These are phyloP conservation scores for Xylariales sp. DNA, from an alignment of 2,329 filamentous ascomycete genomes.

Conservation along the genomic window DNA sequence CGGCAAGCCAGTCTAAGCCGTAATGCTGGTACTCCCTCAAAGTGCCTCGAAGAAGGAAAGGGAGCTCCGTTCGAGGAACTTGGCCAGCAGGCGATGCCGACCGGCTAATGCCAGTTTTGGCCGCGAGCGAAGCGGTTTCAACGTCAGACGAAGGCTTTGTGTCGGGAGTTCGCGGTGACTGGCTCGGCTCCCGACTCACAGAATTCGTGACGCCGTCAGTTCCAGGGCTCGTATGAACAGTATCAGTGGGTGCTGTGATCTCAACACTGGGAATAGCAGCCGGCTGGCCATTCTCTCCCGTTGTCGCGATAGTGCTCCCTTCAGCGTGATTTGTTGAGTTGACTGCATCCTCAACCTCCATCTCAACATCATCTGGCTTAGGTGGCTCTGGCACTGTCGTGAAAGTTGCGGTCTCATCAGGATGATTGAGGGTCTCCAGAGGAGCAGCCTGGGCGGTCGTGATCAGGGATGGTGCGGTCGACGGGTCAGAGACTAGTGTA, in stretches of 20 bases:
- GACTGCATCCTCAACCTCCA: constrained; percentile 17
- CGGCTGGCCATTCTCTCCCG: neutral
- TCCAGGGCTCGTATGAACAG: constrained; percentile 33
- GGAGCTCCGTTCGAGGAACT: constrained; percentile 64
- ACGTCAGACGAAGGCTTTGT: constrained; percentile 47
- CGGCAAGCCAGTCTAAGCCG: constrained; percentile 95
- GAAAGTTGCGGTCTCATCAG: constrained; percentile 12
- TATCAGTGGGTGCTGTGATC: constrained; percentile 14
- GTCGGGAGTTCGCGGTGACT: constrained; percentile 45
- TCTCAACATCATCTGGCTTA: constrained; percentile 16
- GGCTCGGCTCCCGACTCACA: constrained; percentile 39
- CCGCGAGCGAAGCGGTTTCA: constrained; percentile 35
- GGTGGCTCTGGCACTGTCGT: constrained; percentile 12
- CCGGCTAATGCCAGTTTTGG: constrained; percentile 28
- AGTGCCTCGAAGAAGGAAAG: constrained; percentile 79
- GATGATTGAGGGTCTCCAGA: constrained; percentile 13
- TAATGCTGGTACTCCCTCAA: constrained; percentile 95
- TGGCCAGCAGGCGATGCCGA: constrained; percentile 30
- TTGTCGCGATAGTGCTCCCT: constrained; percentile 2
- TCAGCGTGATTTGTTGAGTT: constrained; percentile 13
- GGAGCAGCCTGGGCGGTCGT: constrained; percentile 4
- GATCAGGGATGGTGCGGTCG: too few species aligned
- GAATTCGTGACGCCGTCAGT: constrained; percentile 38
- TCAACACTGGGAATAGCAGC: constrained; percentile 19
- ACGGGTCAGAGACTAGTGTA: neutral